phyloP scores from a whole-genome alignment of 1,284 basidiomycete genomes.

The Rhodotorula sp. region DNA sequence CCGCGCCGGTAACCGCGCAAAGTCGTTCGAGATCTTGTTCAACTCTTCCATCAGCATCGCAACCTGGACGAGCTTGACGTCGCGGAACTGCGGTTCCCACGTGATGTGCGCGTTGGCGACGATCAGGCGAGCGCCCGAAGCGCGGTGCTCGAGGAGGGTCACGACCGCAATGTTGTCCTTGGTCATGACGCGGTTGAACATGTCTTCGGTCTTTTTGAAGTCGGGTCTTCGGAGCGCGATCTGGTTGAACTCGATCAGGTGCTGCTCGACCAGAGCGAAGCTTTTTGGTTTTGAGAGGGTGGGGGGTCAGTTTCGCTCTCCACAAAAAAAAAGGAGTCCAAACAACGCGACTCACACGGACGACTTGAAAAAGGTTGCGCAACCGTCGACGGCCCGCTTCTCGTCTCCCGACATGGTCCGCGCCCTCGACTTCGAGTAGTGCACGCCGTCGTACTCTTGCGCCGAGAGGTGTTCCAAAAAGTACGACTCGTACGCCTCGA shows the following conservation, averaged over 20 bases:
- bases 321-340: not conserved
- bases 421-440: conserved; percentile 90
- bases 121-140: conserved; percentile 81
- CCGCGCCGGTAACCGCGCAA: conserved; percentile 79
- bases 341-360: conserved; percentile 63
- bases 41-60: conserved; percentile 91
- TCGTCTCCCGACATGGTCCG: conserved; percentile 91
- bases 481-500: conserved; percentile 89
- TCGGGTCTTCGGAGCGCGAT: conserved; percentile 90
- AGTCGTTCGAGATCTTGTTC: conserved; percentile 80
- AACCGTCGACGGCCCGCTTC: conserved; percentile 87
- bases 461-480: conserved; percentile 75
- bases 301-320: not conserved
- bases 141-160: conserved; percentile 80
- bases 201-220: conserved; percentile 98
- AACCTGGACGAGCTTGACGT: conserved; percentile 96
- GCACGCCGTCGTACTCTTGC: conserved; percentile 86
- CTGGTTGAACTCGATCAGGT: conserved; percentile 91
- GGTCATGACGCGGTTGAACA: conserved; percentile 97
- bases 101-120: conserved; percentile 89
- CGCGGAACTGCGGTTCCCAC: conserved; percentile 90
- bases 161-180: conserved; percentile 94
- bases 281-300: conserved; percentile 52
- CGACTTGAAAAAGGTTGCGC: conserved; percentile 93
- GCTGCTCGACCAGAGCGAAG: conserved; percentile 89